These are phyloP conservation scores for Larix kaempferi DNA, from an alignment of 75 land plant genomes.

Conservation along the genomic window DNA sequence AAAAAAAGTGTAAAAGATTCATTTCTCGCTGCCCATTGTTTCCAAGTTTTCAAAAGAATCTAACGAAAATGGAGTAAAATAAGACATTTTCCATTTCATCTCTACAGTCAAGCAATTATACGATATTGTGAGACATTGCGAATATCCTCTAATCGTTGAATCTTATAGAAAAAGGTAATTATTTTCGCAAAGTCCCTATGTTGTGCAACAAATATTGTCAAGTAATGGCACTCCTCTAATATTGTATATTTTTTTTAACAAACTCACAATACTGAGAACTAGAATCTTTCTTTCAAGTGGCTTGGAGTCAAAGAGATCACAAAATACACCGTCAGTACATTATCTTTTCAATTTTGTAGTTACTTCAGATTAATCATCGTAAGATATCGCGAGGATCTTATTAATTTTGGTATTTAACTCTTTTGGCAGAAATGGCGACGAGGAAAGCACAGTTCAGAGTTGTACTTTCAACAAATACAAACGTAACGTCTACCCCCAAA, in stretches of 20 bases:
- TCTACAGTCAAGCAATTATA: conserved; percentile 85
- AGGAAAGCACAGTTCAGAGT: conserved; percentile 7
- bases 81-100: not conserved
- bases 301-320: conserved; percentile 41
- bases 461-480: conserved; percentile 3
- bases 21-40: not conserved
- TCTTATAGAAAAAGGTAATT: conserved; percentile 88
- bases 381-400: conserved; percentile 15
- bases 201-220: not conserved
- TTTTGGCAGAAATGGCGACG: conserved; percentile 2
- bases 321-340: not conserved
- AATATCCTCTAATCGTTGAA: conserved; percentile 85
- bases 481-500: conserved; percentile 14
- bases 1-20: conserved; percentile 12
- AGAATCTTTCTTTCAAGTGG: conserved; percentile 97
- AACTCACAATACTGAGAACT: conserved; percentile 67
- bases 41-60: not conserved
- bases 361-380: conserved; percentile 21
- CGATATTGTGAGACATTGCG: conserved; percentile 96
- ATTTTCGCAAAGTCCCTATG: not conserved
- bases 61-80: no score
- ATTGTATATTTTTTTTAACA: conserved; percentile 15
- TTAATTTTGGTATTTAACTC: not conserved
- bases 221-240: not conserved
- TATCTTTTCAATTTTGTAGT: not conserved